Base-by-base conservation (phyloP, 2,329 filamentous ascomycete genomes). In the Cadophora luteo-olivacea region DNA sequence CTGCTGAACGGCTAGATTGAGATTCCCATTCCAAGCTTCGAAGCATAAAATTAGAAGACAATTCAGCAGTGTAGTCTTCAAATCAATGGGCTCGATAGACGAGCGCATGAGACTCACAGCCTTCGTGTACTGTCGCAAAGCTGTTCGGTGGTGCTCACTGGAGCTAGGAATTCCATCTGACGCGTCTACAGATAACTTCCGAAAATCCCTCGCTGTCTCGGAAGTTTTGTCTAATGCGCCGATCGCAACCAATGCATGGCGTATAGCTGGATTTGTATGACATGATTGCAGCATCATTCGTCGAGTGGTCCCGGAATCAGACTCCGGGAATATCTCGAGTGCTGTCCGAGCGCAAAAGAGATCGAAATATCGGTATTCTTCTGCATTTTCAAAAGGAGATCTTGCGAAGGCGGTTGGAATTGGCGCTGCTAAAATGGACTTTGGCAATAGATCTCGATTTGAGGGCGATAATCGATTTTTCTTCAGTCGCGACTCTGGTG, bases 1-100 rank as follows among this genome's bases (percentile, higher is more conserved):
- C 48, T 74, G 72, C 19, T 63, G 65, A 12, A 69, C 67, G 1
- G 72, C 73, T 19, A 66, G 33, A 29, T 68, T 54, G n/a, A 69
- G 65, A 45, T 72, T 71, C 0, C 72, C 70, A 54, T 72, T 84
- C 88, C 74, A 89, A 87, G 80, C 89, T 87, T 66, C 86, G 84
- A 32, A 87, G 80, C 48, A 89, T 80, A 74, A 88, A 86, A 69
- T 87, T 82, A 71, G 57, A 52, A 71, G 25, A 45, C 67, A 68
- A 22, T 61, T 51, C n/a, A 70, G 49, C 7, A 69, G 36, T 45
- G 67, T 61, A 38, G 63, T 65, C 54, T 55, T 25, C 22, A 68
- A 25, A 55, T 68, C 66, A 33, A 64, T 25, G 16, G 54, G 60
- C 14, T 41, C 16, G 9, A 58, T 64, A 11, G 65, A 55, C 22